A percentile compares a stretch with the other conserved stretches of the same genome.
phyloP scores from a whole-genome alignment of 2,329 filamentous ascomycete genomes.

The Zarea fungicola region DNA sequence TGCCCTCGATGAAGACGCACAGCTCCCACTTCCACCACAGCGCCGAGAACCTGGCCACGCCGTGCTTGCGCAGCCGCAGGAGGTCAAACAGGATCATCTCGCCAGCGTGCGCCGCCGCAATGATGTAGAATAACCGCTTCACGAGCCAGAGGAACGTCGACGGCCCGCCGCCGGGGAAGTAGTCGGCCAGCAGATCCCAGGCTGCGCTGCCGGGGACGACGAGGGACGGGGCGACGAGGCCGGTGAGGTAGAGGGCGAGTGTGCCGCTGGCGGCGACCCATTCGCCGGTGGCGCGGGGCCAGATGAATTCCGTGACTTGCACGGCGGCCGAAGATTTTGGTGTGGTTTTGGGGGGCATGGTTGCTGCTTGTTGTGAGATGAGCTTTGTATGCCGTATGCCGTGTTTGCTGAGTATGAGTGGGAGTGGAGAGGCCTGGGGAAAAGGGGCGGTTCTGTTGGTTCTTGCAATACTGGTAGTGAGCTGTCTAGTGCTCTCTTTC shows the following conservation, averaged over 20 bases:
- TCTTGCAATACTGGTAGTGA: too few relatives aligned
- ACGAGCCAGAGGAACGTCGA: background rate
- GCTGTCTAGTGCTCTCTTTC: too few relatives aligned
- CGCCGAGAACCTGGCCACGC: constrained; percentile 8
- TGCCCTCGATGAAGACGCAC: constrained; percentile 9
- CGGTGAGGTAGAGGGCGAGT: constrained; percentile 4
- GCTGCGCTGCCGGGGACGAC: constrained; percentile 2
- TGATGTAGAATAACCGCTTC: background rate
- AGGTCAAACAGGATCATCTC: constrained; percentile 11
- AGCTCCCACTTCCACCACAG: constrained; percentile 14
- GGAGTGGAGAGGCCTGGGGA: too few relatives aligned
- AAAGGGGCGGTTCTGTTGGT: too few relatives aligned
- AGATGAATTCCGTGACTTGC: constrained; percentile 8
- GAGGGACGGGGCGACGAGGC: background rate
- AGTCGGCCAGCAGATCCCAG: background rate
- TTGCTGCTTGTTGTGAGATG: background rate
- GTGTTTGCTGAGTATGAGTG: background rate
- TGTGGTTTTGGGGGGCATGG: background rate
- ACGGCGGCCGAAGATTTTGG: too few relatives aligned
- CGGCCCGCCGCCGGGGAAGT: constrained; percentile 8
- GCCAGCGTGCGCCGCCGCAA: background rate
- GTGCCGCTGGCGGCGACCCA: background rate
- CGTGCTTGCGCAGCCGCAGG: constrained; percentile 7
- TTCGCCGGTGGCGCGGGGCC: background rate
- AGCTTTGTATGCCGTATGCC: background rate